Percentiles rank a stretch among this genome's conserved stretches.
Conservation (phyloP, 2,329 filamentous ascomycete species). For the Aureobasidium sp. region DNA sequence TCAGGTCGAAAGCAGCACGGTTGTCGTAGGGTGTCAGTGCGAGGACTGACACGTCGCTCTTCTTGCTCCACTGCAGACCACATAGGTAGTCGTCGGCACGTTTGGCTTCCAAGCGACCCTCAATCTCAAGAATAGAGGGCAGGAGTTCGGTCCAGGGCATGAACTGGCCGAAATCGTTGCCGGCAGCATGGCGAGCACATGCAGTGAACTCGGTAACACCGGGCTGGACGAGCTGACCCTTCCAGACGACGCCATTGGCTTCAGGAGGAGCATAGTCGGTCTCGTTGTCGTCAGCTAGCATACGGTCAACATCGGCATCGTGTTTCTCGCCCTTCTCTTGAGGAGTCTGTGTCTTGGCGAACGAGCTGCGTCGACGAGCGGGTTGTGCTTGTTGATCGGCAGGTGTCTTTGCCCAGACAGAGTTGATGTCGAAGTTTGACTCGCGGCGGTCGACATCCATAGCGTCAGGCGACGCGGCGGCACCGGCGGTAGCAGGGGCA, state of each 20-base stretch:
- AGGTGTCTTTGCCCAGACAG: constrained; percentile 68
- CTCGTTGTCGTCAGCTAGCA: constrained; percentile 73
- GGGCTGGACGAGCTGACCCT: constrained; percentile 50
- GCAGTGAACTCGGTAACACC: constrained; percentile 37
- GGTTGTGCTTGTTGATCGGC: constrained; percentile 24
- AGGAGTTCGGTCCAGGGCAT: constrained; percentile 69
- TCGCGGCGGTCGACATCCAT: constrained; percentile 34
- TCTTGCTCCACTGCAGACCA: constrained; percentile 69
- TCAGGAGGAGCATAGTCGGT: constrained; percentile 77
- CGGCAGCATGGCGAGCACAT: constrained; percentile 73
- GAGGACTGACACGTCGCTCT: constrained; percentile 77
- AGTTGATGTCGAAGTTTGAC: constrained; percentile 64
- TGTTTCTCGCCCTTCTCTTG: constrained; percentile 50
- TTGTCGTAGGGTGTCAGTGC: constrained; percentile 57
- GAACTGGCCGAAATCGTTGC: constrained; percentile 62
- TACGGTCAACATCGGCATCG: constrained; percentile 81
- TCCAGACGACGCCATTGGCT: constrained; percentile 61
- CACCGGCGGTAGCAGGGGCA: constrained; percentile 17
- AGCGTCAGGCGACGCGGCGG: constrained; percentile 14
- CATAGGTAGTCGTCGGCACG: constrained; percentile 88
- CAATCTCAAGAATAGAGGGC: constrained; percentile 59
- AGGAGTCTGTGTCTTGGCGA: constrained; percentile 24
- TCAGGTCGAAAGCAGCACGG: constrained; percentile 55
- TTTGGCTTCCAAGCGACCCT: constrained; percentile 70
- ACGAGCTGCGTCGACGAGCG: constrained; percentile 34